Percentiles rank a stretch among this genome's conserved stretches.
Evolutionary conservation across 163 green algal genomes (phyloP).

Genomic region (Volvox carteri): DNA sequence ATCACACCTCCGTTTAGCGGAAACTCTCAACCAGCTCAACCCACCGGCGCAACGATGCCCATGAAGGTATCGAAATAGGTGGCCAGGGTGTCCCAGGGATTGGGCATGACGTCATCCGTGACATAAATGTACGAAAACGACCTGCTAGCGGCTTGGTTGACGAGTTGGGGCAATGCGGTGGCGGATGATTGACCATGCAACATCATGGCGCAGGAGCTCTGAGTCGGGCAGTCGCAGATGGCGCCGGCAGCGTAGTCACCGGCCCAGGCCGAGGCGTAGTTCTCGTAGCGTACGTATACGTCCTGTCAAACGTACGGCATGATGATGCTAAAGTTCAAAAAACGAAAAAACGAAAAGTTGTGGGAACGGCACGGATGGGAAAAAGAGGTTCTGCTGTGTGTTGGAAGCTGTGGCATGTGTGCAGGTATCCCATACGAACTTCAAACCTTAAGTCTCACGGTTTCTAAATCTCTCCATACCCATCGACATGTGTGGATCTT

Average conservation of each 20-base stretch:
- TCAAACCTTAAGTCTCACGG: too few relatives aligned
- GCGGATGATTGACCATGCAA: background rate
- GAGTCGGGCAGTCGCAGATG: conserved; percentile 19
- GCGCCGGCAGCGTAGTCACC: background rate
- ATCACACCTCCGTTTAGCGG: too few relatives aligned
- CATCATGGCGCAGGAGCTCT: conserved; percentile 11
- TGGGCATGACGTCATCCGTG: conserved; percentile 36
- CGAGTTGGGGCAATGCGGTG: background rate
- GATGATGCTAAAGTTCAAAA: too few relatives aligned
- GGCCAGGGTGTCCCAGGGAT: conserved; percentile 36
- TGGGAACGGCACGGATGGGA: too few relatives aligned
- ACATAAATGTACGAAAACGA: conserved; percentile 17
- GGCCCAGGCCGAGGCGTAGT: conserved; percentile 20
- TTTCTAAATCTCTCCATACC: too few relatives aligned
- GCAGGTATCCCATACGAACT: too few relatives aligned
- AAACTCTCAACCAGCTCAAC: too few relatives aligned
- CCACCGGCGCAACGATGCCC: conserved; percentile 9
- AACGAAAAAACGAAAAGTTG: too few relatives aligned
- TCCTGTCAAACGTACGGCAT: too few relatives aligned
- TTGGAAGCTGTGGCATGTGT: too few relatives aligned
- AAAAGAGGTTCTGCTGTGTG: too few relatives aligned
- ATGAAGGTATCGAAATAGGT: conserved; percentile 25
- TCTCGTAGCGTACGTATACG: conserved; percentile 46
- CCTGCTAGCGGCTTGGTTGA: background rate
- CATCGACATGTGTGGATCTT: too few relatives aligned